Evolutionary conservation across 768 basidiomycete genomes (phyloP), one percentile per base, ranked within the genome.

Genomic region (Leccinum rimulosum): DNA sequence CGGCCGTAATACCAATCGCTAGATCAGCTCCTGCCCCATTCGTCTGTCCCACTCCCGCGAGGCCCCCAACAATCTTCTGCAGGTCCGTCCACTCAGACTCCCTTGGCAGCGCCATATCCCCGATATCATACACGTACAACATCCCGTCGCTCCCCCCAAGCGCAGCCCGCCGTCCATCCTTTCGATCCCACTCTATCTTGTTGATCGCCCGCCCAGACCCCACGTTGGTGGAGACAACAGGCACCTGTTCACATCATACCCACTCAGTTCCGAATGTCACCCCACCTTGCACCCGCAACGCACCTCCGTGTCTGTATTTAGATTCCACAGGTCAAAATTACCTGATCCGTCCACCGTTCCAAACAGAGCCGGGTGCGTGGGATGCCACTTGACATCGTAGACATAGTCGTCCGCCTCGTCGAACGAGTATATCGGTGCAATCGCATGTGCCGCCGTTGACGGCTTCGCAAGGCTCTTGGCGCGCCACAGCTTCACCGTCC

Each of bases 381-480:
- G 95, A 71, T 99, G 97, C 97, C 97, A 99, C 72, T 89, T 92
- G 50, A 93, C 95, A 76, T 98, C 97, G 75, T 97, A 98, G 10
- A 99, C 96, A 71, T 98, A 98, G 73, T 99, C 97, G 70, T 95
- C 94, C 12, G 95, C 92, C 73, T 98, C 96, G 64, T 99, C 96
- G 68, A 99, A 98, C 43, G 93, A 94, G 70, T 95, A 90, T 25
- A 98, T 65, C 3, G 96, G 92, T 0, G 83, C 49, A n/a, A 95
- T 79, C 17, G 74, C 72, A 9, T 72, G 72, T 17, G 78, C 77
- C 1, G 76, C 68, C 38, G 87, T 86, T 7, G 88, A 87, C 8
- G 90, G 84, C 73, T 92, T 92, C 47, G 88, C 79, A 40, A 88
- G 75, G 11, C 84, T 85, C 74, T 87, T 92, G 8, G 92, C 83